phyloP scores from a whole-genome alignment of 768 basidiomycete genomes.

The Suillus luteus region DNA sequence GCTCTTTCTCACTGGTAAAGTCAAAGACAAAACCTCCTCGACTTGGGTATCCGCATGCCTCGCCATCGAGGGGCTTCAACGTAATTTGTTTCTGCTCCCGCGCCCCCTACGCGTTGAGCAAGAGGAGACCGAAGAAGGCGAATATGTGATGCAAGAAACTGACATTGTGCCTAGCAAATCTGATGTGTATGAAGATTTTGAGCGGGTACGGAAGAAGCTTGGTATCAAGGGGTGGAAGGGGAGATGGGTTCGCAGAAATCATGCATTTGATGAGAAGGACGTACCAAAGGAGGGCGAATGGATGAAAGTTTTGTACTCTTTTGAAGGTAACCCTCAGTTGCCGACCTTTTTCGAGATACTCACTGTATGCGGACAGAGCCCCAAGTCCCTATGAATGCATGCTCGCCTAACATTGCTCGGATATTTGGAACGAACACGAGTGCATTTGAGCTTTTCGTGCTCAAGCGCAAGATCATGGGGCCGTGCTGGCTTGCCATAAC shows the following conservation, averaged over 20 bases:
- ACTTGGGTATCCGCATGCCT: constrained; percentile 86
- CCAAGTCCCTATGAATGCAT: constrained; percentile 67
- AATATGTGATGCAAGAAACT: constrained; percentile 55
- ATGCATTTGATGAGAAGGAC: constrained; percentile 80
- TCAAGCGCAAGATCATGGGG: constrained; percentile 98
- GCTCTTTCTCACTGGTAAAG: constrained; percentile 89
- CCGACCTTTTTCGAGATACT: not conserved
- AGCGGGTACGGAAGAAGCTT: constrained; percentile 68
- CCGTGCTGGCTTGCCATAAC: constrained; percentile 95
- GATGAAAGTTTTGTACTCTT: constrained; percentile 93
- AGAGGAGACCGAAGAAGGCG: constrained; percentile 33
- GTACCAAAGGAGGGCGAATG: constrained; percentile 84
- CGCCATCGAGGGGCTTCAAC: constrained; percentile 79
- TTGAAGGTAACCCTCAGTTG: constrained; percentile 59
- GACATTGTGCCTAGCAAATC: constrained; percentile 69
- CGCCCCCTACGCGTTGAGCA: constrained; percentile 58
- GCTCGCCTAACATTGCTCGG: constrained; percentile 80
- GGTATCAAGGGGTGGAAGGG: constrained; percentile 77
- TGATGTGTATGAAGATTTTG: constrained; percentile 85
- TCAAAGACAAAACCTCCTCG: constrained; percentile 69
- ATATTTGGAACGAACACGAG: constrained; percentile 92
- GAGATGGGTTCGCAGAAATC: constrained; percentile 86
- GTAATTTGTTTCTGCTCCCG: constrained; percentile 90
- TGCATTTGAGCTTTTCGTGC: constrained; percentile 89
- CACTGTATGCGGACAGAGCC: constrained; percentile 21